phyloP scores from a whole-genome alignment of 352 stramenopile genomes.

The Phytophthora pini region DNA sequence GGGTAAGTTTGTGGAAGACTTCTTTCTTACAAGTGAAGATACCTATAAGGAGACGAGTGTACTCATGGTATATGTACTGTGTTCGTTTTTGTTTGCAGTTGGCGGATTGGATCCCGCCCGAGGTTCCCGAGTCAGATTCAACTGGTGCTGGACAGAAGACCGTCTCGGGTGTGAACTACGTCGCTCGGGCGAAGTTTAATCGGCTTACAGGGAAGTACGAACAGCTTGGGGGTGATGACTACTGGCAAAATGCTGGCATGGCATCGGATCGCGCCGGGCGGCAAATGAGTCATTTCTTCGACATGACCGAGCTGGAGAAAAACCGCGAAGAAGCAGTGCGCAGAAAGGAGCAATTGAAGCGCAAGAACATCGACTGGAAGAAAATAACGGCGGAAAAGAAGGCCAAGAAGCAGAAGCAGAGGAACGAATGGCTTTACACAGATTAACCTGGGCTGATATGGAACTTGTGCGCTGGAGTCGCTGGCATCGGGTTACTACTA shows the following conservation, averaged over 20 bases:
- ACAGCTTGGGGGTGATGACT: slow-evolving; percentile 66
- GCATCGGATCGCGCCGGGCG: slow-evolving; percentile 75
- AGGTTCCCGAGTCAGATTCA: slow-evolving; percentile 37
- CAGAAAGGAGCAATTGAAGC: slow-evolving; percentile 85
- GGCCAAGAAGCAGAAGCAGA: slow-evolving; percentile 83
- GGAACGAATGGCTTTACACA: slow-evolving; percentile 87
- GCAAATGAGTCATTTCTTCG: slow-evolving; percentile 90
- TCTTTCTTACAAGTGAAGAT: not conserved
- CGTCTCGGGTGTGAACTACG: slow-evolving; percentile 74
- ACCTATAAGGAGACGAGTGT: not conserved
- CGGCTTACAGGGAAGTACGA: slow-evolving; percentile 79
- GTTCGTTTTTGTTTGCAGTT: slow-evolving; percentile 42
- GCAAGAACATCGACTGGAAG: slow-evolving; percentile 89
- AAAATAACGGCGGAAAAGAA: slow-evolving; percentile 89
- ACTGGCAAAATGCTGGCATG: slow-evolving; percentile 66
- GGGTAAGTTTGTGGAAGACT: slow-evolving; percentile 45
- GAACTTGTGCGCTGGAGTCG: not conserved
- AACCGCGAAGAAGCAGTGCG: slow-evolving; percentile 81
- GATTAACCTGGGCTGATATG: slow-evolving; percentile 46
- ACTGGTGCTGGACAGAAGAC: slow-evolving; percentile 33
- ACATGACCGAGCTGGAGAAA: slow-evolving; percentile 78
- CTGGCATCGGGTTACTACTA: too few relatives aligned
- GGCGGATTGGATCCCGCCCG: slow-evolving; percentile 79
- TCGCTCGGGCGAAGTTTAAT: slow-evolving; percentile 79
- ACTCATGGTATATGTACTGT: slow-evolving; percentile 10